Evolutionary conservation across 2,329 filamentous ascomycete species (phyloP).

Genomic region (Xylariaceae sp.): DNA sequence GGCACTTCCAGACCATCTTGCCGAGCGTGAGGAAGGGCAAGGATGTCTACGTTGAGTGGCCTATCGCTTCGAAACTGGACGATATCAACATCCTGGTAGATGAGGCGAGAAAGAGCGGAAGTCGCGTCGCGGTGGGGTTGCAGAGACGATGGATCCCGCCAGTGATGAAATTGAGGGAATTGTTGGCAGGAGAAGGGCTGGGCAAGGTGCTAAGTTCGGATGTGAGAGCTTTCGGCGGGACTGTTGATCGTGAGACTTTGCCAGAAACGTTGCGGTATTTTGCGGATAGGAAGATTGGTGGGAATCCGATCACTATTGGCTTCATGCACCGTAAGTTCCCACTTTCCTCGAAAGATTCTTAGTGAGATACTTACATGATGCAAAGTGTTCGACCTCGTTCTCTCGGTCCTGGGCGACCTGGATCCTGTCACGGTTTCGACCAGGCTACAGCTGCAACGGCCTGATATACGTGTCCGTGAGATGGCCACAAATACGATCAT

Average conservation of each 20-base stretch:
- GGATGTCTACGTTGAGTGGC: slow-evolving; percentile 50
- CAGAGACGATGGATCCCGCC: slow-evolving; percentile 42
- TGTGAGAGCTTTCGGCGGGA: slow-evolving; percentile 29
- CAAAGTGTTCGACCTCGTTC: slow-evolving; percentile 36
- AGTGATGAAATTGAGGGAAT: slow-evolving; percentile 33
- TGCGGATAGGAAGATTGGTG: slow-evolving; percentile 32
- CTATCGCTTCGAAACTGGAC: slow-evolving; percentile 37
- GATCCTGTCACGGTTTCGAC: slow-evolving; percentile 32
- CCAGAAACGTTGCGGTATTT: slow-evolving; percentile 37
- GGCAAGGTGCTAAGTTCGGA: slow-evolving; percentile 47
- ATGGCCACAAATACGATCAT: slow-evolving; percentile 26
- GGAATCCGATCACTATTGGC: slow-evolving; percentile 16
- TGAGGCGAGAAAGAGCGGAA: slow-evolving; percentile 28
- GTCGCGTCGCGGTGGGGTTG: slow-evolving; percentile 39
- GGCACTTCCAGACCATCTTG: slow-evolving; percentile 36
- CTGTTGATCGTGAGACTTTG: slow-evolving; percentile 23
- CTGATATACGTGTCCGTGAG: slow-evolving; percentile 20
- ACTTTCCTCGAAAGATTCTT: too few species aligned
- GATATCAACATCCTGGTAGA: slow-evolving; percentile 27
- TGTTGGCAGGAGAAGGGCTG: slow-evolving; percentile 37
- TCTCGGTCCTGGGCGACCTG: slow-evolving; percentile 32
- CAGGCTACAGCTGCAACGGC: slow-evolving; percentile 38
- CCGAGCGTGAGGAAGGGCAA: slow-evolving; percentile 46
- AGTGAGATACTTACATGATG: too few species aligned
- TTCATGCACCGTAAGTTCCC: slow-evolving; percentile 22